These are phyloP conservation scores for Camelina neglecta DNA, from an alignment of 345 rosid genomes.

Conservation along the genomic window DNA sequence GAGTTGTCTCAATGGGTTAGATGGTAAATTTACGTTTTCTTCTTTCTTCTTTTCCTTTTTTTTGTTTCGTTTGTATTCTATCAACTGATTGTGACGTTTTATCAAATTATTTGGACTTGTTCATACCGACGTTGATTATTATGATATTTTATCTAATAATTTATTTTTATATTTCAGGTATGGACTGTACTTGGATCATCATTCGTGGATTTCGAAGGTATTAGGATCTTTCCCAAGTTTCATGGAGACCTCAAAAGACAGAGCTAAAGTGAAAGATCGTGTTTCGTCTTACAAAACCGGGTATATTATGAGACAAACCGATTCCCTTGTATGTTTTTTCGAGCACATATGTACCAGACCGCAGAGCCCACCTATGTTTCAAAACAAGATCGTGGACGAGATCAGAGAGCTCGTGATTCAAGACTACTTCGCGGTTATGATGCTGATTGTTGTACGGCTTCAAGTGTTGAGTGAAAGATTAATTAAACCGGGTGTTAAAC, in stretches of 20 bases:
- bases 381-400: constrained; percentile 53
- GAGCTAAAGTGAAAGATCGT: constrained; percentile 54
- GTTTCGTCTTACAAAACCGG: constrained; percentile 53
- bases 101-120: constrained; percentile 23
- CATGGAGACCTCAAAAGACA: constrained; percentile 49
- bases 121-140: constrained; percentile 17
- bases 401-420: constrained; percentile 56
- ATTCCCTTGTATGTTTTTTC: constrained; percentile 55
- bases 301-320: constrained; percentile 59
- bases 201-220: constrained; percentile 55
- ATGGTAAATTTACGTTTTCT: constrained; percentile 51
- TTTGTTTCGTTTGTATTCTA: background rate
- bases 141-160: background rate
- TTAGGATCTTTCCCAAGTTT: constrained; percentile 64
- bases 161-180: constrained; percentile 51
- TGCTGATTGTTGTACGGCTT: constrained; percentile 54
- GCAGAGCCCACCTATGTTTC: constrained; percentile 37
- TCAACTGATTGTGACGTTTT: background rate
- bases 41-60: background rate
- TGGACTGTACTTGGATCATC: constrained; percentile 63
- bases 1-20: constrained; percentile 79
- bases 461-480: constrained; percentile 62
- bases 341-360: constrained; percentile 65
- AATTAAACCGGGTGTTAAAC: constrained; percentile 51
- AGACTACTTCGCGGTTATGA: constrained; percentile 59